Conservation (phyloP, 495 filamentous ascomycete species). For the Hypoxylon fuscum region DNA sequence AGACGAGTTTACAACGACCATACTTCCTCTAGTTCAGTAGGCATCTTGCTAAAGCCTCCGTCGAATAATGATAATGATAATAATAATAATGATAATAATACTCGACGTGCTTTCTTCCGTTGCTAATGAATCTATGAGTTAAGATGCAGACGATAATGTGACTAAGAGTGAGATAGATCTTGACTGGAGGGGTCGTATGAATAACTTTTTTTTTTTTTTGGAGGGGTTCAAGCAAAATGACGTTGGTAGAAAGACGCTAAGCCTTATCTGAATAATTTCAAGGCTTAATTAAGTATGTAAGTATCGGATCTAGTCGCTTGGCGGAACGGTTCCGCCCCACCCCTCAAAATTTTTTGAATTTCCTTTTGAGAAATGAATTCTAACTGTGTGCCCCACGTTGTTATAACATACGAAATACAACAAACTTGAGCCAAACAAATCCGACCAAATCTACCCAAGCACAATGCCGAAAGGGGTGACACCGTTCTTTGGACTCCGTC, state of each 20-base stretch:
- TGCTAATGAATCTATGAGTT: neutral
- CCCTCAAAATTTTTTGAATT: slow-evolving; percentile 42
- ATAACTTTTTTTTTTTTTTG: too few species aligned
- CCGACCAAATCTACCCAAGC: slow-evolving; percentile 3
- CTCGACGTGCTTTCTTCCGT: too few species aligned
- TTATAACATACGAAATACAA: too few species aligned
- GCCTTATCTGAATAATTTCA: slow-evolving; percentile 20
- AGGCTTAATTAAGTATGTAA: slow-evolving; percentile 12
- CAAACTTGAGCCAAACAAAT: too few species aligned
- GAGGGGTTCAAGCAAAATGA: slow-evolving; percentile 38
- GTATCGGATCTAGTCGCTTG: slow-evolving; percentile 21
- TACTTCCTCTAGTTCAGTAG: slow-evolving; percentile 86
- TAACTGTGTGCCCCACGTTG: slow-evolving; percentile 35
- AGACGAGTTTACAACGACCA: neutral
- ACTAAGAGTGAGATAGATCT: slow-evolving; percentile 11
- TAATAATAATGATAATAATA: neutral
- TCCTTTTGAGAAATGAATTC: slow-evolving; percentile 26
- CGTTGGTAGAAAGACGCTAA: slow-evolving; percentile 1
- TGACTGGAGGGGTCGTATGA: slow-evolving; percentile 22
- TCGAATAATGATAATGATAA: neutral
- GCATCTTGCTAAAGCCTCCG: slow-evolving; percentile 60
- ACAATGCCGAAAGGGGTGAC: slow-evolving; percentile 64
- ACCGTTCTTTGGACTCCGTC: slow-evolving; percentile 47
- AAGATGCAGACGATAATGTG: neutral
- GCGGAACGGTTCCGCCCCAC: slow-evolving; percentile 34